phyloP scores from a whole-genome alignment of 331 rosid genomes.

The Cydonia oblonga region DNA sequence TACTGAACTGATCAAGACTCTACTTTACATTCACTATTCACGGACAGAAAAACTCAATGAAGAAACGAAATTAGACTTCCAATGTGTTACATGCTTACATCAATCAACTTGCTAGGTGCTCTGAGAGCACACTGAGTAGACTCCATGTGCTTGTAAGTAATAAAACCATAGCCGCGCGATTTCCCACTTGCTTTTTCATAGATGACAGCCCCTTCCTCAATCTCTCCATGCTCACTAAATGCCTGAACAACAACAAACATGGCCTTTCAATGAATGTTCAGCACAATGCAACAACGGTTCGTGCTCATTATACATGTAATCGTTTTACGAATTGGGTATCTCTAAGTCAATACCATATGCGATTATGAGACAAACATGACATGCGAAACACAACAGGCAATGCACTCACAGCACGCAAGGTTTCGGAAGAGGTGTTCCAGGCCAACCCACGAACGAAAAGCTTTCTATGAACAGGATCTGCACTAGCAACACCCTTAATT shows the following conservation, averaged over 20 bases:
- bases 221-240: conserved; percentile 62
- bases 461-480: conserved; percentile 73
- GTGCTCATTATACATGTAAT: background rate
- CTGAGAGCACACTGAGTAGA: conserved; percentile 58
- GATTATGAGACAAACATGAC: conserved; percentile 30
- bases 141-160: conserved; percentile 61
- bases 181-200: conserved; percentile 50
- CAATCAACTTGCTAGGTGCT: conserved; percentile 67
- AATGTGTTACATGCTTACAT: conserved; percentile 34
- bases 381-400: conserved; percentile 48
- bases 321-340: background rate
- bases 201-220: conserved; percentile 80
- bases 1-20: background rate
- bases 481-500: conserved; percentile 69
- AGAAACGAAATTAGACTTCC: background rate
- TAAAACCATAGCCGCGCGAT: conserved; percentile 79
- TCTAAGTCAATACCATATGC: conserved; percentile 2
- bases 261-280: background rate
- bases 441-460: conserved; percentile 93
- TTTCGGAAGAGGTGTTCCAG: conserved; percentile 63
- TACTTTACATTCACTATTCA: background rate
- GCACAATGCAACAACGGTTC: background rate
- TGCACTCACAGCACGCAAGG: conserved; percentile 83
- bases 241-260: conserved; percentile 35
- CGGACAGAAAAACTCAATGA: background rate